Evolutionary conservation across 2,329 filamentous ascomycete genomes (phyloP).

Genomic region (Rugonectria rugulosa): DNA sequence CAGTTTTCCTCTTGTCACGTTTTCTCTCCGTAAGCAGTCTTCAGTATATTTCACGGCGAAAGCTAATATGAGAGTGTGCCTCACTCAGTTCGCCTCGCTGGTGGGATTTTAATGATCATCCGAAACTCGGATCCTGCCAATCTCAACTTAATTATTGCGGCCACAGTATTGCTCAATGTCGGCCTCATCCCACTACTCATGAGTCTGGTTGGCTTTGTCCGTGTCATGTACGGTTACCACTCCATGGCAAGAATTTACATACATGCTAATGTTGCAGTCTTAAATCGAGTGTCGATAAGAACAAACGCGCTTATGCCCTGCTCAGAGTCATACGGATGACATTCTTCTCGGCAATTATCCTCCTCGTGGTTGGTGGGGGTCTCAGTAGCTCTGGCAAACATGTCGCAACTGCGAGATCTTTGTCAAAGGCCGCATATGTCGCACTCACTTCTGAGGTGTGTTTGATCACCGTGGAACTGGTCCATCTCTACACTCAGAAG

Average conservation of each 20-base stretch:
- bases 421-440: not conserved
- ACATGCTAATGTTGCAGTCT: not conserved
- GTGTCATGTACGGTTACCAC: not conserved
- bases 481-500: not conserved
- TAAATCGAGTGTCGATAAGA: not conserved
- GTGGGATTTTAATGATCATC: not conserved
- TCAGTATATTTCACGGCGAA: not conserved
- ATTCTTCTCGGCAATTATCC: not conserved
- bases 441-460: not conserved
- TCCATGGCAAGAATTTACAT: not conserved
- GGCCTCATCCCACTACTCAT: not conserved
- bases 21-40: conserved; percentile 6
- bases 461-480: not conserved
- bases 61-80: not conserved
- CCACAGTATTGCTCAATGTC: not conserved
- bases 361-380: not conserved
- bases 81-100: not conserved
- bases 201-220: not conserved
- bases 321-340: not conserved
- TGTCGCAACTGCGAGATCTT: not conserved
- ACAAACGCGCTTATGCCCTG: not conserved
- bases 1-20: conserved; percentile 24
- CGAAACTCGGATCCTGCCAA: not conserved
- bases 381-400: not conserved
- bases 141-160: not conserved